Evolutionary conservation across 176 grass and related monocot species (phyloP), one percentile per base, ranked within the genome.

Genomic region (Carex cristatella): DNA sequence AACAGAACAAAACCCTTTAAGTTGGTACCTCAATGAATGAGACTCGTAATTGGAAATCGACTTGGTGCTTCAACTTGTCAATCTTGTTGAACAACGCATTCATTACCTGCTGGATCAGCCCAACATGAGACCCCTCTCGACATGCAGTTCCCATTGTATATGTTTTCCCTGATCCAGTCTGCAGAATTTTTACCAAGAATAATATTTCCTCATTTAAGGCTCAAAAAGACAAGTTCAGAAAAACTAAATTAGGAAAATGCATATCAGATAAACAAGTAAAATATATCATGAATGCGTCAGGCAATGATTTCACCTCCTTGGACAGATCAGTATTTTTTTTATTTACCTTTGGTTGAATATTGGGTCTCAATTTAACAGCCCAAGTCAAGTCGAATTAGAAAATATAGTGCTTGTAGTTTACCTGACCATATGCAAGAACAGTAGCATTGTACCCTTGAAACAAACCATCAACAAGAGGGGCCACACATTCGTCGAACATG

Each of bases 391-490:
- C 12, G 4, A 78, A 78, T 79, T 35, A 58, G 31, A 35, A 58
- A 35, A 58, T 79, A 9, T 51, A 79, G 51, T 58, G 12, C 53
- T 79, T 32, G 2, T 30, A 35, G 13, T 79, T 35, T 79, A 99
- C 97, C 97, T 99, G 97, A 84, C 97, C 97, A 79, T 99, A 99
- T 65, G 97, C 97, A 23, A 97, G 89, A 86, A 97, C 94, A 67
- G 94, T 97, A 49, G 94, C 94, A 87, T 94, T 97, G 87, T 97
- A 99, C 14, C 97, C 93, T 89, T 99, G 93, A 90, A 99, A 99
- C 66, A 99, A 91, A 16, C 93, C 97, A 54, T 96, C 97, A 84
- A 99, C 93, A 84, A 99, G 91, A 61, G 93, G 93, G 58, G 86
- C 85, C 76, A 96, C 93, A 86, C 93, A 99, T 83, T 92, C 91